Evolutionary conservation across 176 grass and related monocot species (phyloP), one percentile per base, ranked within the genome.

Genomic region (Aegilops speltoides): DNA sequence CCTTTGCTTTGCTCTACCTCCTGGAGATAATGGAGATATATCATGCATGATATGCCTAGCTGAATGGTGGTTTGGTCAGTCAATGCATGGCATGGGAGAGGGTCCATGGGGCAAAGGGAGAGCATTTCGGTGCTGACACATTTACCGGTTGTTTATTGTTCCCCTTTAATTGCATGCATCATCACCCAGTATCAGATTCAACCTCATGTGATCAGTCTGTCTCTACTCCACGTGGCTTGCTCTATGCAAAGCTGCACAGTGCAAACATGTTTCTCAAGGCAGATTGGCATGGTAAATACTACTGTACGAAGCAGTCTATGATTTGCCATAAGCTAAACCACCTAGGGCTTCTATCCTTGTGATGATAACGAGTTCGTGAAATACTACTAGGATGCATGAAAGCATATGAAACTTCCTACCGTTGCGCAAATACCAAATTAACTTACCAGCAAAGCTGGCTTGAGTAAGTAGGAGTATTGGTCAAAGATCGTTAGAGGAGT

Each of bases 401-500:
- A 68, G 2, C 8, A 12, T 56, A 36, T 6, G 17, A 56, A 38
- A 10, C 4, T 26, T 67, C 26, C 40, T 6, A 16, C 5, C 24
- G 6, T 26, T 15, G 84, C 46, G 6, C 25, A 52, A 41, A 13
- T 52, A 52, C 5, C 15, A 50, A 28, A 9, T 37, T 37, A 6
- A 11, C 0, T 24, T 73, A 73, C 22, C 2, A 1, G 12, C 54
- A 34, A 38, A 29, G 23, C 14, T 77, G 38, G 28, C 68, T 62
- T 46, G 41, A 48, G 4, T 32, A 65, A 34, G 43, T 31, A 73
- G 50, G 34, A 61, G 25, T n/a, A 23, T 59, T 33, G 33, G 79
- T 73, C 79, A 86, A 82, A 86, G 71, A 86, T 90, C 50, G 72
- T 86, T 86, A 72, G 32, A 31, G 31, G 31, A 31, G 31, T 31